phyloP scores from a whole-genome alignment of 2,329 filamentous ascomycete genomes.

The Trichoderma atrobrunneum region DNA sequence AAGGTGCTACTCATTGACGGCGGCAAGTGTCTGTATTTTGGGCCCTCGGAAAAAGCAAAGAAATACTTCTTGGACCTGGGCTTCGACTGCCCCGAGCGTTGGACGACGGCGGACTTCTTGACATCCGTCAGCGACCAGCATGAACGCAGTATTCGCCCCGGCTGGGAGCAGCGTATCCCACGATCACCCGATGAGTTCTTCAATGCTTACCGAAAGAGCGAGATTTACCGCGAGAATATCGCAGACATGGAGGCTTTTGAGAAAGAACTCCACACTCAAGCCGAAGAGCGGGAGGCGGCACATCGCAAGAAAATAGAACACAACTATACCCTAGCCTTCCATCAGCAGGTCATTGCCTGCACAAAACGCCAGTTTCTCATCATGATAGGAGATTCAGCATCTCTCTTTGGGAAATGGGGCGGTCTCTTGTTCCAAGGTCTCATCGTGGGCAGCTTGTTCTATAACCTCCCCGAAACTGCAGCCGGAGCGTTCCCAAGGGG shows the following conservation, averaged over 20 bases:
- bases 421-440: conserved; percentile 72
- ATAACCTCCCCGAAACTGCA: conserved; percentile 59
- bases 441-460: conserved; percentile 78
- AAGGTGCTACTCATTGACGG: conserved; percentile 73
- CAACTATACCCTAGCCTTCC: conserved; percentile 73
- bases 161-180: conserved; percentile 64
- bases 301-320: conserved; percentile 70
- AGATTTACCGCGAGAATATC: conserved; percentile 58
- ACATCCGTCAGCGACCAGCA: conserved; percentile 74
- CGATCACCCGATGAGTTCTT: conserved; percentile 67
- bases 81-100: conserved; percentile 67
- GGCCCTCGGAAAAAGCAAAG: conserved; percentile 60
- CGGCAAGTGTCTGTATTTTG: conserved; percentile 71
- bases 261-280: conserved; percentile 54
- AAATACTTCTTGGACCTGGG: conserved; percentile 69
- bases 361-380: conserved; percentile 78
- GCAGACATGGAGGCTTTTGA: conserved; percentile 63
- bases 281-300: conserved; percentile 46
- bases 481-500: conserved; percentile 60
- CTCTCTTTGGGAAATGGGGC: conserved; percentile 75
- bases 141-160: conserved; percentile 65
- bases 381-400: conserved; percentile 70
- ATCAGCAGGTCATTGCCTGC: conserved; percentile 67
- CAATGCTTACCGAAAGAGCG: conserved; percentile 62
- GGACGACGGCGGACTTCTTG: conserved; percentile 73